These are phyloP conservation scores for Gossypium lobatum DNA, from an alignment of 441 rosid species.

Conservation along the genomic window DNA sequence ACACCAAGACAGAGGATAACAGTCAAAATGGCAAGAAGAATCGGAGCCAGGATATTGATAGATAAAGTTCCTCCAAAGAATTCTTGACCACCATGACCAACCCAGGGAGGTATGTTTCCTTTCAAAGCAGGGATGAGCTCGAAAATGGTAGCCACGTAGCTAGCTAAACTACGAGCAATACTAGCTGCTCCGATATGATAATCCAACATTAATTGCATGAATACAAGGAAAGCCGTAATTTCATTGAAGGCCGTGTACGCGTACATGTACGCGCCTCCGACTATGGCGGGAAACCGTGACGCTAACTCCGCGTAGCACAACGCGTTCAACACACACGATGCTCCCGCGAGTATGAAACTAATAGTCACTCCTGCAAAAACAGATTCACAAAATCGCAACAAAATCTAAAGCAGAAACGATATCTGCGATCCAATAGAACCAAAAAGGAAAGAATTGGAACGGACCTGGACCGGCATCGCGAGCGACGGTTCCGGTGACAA, in stretches of 20 bases:
- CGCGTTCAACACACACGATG: constrained; percentile 82
- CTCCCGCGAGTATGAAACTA: constrained; percentile 86
- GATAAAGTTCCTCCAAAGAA: constrained; percentile 82
- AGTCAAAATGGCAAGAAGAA: constrained; percentile 64
- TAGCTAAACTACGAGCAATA: constrained; percentile 85
- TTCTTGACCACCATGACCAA: constrained; percentile 77
- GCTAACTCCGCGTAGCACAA: constrained; percentile 95
- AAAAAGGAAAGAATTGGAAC: not conserved
- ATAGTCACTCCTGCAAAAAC: constrained; percentile 65
- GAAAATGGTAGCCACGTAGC: constrained; percentile 62
- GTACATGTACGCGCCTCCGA: constrained; percentile 96
- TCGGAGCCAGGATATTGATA: constrained; percentile 70
- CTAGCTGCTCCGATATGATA: constrained; percentile 98
- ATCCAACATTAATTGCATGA: constrained; percentile 86
- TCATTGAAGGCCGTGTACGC: constrained; percentile 86
- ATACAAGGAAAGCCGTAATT: constrained; percentile 86
- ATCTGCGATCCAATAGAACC: not conserved
- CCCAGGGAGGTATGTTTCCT: constrained; percentile 65
- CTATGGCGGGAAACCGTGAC: constrained; percentile 88
- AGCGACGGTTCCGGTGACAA: constrained; percentile 93
- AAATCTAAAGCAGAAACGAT: constrained; percentile 8
- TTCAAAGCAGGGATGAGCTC: constrained; percentile 69
- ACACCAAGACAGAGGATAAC: constrained; percentile 69
- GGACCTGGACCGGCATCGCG: constrained; percentile 93
- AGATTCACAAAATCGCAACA: not conserved